Evolutionary conservation across 345 rosid species (phyloP), one percentile per base, ranked within the genome.

Genomic region (Euphorbia peplus): DNA sequence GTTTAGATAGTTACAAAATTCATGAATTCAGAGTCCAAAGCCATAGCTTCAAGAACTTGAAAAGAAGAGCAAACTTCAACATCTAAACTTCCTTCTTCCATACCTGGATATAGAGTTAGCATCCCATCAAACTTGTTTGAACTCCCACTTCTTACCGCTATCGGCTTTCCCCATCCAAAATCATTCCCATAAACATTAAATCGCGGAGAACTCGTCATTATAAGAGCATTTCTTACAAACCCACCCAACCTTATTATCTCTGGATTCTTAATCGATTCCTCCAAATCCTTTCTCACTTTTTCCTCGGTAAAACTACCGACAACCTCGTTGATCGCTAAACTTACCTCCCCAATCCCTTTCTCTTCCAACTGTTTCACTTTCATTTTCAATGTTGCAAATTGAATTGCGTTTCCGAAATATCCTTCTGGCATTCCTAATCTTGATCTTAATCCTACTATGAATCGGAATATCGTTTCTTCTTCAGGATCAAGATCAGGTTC

Each of bases 1-100:
- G n/a, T n/a, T n/a, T 4, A 51, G 25, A 51, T 4, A 18, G 63
- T 35, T 10, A 73, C 29, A 35, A 52, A 50, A 50, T 50, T 59
- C 78, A 69, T 69, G 67, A 75, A 70, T 35, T 70, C 66, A 9
- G 62, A 14, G 50, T 75, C 78, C 41, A 18, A 57, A 1, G 12
- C 70, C 44, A 64, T 24, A 4, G n/a, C 61, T 19, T 69, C 18
- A 52, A 69, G 26, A 44, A 53, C 64, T 25, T 63, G 60, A 35
- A 54, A 61, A 65, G 22, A 52, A 53, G 64, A 30, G 35, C 77
- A 74, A 26, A 68, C 70, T 10, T 83, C 78, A 67, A 81, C 48
- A 53, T 83, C 87, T 0, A 81, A 64, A 29, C 75, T 68, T 0
- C 80, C 87, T 72, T 76, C 66, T 63, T 84, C 75, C 0, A 5